These are phyloP conservation scores for Crithidia thermophila DNA, from an alignment of 208 protist species.

Conservation along the genomic window DNA sequence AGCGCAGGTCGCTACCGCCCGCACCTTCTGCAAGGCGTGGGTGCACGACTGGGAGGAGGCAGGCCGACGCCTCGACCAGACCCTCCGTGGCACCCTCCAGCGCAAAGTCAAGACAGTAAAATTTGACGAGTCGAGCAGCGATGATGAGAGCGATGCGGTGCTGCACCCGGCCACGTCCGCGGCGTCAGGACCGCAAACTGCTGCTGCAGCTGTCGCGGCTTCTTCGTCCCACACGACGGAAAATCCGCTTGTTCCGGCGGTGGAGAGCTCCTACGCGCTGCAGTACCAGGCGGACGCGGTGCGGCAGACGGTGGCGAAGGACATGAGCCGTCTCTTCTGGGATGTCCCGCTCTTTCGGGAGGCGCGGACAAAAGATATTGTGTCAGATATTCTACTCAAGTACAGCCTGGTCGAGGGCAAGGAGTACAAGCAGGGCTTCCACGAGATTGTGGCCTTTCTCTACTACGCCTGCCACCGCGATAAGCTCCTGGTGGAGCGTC, in stretches of 20 bases:
- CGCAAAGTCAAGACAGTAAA: conserved; percentile 12
- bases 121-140: conserved; percentile 36
- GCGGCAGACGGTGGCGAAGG: conserved; percentile 49
- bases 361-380: conserved; percentile 28
- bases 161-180: neutral
- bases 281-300: conserved; percentile 50
- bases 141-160: neutral
- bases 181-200: too few relatives aligned
- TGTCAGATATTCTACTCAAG: conserved; percentile 58
- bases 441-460: conserved; percentile 90
- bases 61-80: conserved; percentile 13
- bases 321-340: conserved; percentile 75
- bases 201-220: neutral
- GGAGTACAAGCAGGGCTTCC: conserved; percentile 91
- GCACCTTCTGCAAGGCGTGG: conserved; percentile 12
- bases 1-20: neutral
- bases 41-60: conserved; percentile 21
- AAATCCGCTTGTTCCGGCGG: conserved; percentile 63
- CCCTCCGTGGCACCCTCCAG: conserved; percentile 12
- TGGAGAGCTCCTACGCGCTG: conserved; percentile 62
- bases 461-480: conserved; percentile 61
- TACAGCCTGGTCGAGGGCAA: conserved; percentile 57
- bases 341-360: conserved; percentile 54
- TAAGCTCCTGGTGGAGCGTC: conserved; percentile 20
- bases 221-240: conserved; percentile 11